Conservation (phyloP, 2,329 filamentous ascomycete genomes). For the Talaromyces sp. region DNA sequence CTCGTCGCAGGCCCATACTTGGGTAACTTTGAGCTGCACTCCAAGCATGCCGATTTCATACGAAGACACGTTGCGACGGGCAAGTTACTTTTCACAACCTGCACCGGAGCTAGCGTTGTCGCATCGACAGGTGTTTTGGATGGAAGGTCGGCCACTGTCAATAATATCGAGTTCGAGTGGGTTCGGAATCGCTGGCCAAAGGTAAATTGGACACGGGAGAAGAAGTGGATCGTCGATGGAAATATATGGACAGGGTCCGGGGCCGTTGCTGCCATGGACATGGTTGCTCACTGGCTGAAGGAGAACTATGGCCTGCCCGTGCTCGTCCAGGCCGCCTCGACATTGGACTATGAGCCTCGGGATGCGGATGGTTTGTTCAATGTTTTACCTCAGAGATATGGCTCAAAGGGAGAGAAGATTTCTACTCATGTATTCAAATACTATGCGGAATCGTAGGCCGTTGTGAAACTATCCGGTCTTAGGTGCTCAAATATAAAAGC, state of each 20-base stretch:
- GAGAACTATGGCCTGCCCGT: slow-evolving; percentile 28
- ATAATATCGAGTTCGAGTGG: slow-evolving; percentile 30
- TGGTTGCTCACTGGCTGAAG: slow-evolving; percentile 38
- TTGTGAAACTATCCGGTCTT: no score
- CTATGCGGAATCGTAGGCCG: slow-evolving; percentile 11
- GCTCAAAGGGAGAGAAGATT: slow-evolving; percentile 24
- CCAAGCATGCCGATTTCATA: slow-evolving; percentile 27
- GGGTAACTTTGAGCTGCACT: slow-evolving; percentile 21
- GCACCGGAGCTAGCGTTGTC: slow-evolving; percentile 16
- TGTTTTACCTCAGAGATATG: slow-evolving; percentile 25
- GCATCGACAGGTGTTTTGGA: slow-evolving; percentile 35
- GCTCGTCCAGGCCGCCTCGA: slow-evolving; percentile 16
- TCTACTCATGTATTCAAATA: slow-evolving; percentile 19
- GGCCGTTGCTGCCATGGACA: slow-evolving; percentile 44
- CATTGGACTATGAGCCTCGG: slow-evolving; percentile 34
- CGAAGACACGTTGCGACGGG: slow-evolving; percentile 30
- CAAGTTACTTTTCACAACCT: slow-evolving; percentile 23
- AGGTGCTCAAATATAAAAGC: no score
- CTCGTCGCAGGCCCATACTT: slow-evolving; percentile 31
- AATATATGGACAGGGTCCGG: slow-evolving; percentile 46
- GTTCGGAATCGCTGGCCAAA: slow-evolving; percentile 30
- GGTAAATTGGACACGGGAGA: slow-evolving; percentile 41
- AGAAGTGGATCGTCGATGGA: slow-evolving; percentile 43
- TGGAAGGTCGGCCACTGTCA: slow-evolving; percentile 40
- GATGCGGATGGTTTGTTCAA: slow-evolving; percentile 25